These are phyloP conservation scores for Phytophthora vignae DNA, from an alignment of 352 stramenopile species.

Conservation along the genomic window DNA sequence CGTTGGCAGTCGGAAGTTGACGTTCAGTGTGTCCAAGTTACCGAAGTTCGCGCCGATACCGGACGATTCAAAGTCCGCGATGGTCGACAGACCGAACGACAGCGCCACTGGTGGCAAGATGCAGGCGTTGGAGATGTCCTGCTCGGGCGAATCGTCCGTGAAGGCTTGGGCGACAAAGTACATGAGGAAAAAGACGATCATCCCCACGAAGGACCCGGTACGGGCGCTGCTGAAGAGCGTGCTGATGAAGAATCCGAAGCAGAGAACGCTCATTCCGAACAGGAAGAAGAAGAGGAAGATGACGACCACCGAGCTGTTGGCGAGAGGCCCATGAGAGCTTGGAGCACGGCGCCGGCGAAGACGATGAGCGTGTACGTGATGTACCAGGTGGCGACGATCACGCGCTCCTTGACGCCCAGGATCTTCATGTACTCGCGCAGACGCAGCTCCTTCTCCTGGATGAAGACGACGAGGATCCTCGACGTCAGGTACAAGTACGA, in stretches of 20 bases:
- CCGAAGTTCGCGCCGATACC: slow-evolving; percentile 41
- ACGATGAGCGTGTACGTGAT: slow-evolving; percentile 49
- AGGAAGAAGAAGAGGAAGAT: slow-evolving; percentile 82
- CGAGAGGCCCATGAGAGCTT: slow-evolving; percentile 35
- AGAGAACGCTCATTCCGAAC: slow-evolving; percentile 65
- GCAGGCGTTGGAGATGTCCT: slow-evolving; percentile 58
- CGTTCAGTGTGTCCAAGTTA: slow-evolving; percentile 1
- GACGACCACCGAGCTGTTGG: slow-evolving; percentile 23
- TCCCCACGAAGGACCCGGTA: slow-evolving; percentile 70
- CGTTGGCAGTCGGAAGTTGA: slow-evolving; percentile 40
- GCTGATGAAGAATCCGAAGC: slow-evolving; percentile 76
- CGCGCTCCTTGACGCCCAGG: slow-evolving; percentile 42
- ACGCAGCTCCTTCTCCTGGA: slow-evolving; percentile 44
- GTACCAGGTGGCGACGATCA: slow-evolving; percentile 53
- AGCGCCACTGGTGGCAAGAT: slow-evolving; percentile 78
- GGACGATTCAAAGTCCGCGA: slow-evolving; percentile 64
- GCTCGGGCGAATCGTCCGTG: slow-evolving; percentile 40
- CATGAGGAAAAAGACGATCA: slow-evolving; percentile 91
- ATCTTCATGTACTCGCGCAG: slow-evolving; percentile 45
- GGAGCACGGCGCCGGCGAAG: slow-evolving; percentile 37
- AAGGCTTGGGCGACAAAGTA: slow-evolving; percentile 80
- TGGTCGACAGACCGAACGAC: slow-evolving; percentile 72
- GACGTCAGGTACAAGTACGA: slow-evolving; percentile 39
- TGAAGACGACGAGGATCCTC: slow-evolving; percentile 40
- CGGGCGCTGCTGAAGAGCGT: slow-evolving; percentile 82